Base-by-base conservation (phyloP, 129 eudicot genomes). In the Kitagawia praeruptora region DNA sequence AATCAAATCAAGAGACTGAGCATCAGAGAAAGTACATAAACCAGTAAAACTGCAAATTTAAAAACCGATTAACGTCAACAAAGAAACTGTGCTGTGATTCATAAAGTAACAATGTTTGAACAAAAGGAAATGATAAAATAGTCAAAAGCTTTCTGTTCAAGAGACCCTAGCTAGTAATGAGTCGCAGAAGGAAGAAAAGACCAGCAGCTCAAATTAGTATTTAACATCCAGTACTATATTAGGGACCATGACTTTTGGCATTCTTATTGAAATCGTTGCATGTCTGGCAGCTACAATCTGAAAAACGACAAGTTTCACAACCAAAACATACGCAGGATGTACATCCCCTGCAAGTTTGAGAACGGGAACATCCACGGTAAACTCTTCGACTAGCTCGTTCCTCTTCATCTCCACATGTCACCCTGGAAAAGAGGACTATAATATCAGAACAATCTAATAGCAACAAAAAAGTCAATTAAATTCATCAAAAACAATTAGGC, bases 281-380 rank as follows among this genome's bases (percentile, higher is more conserved):
- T 0, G 88, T 86, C 85, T 89, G 95, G 80, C 97, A 92, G 58
- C 76, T 69, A 70, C 97, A 92, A 63, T 88, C 96, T 1, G 89
- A 84, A 70, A 92, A 92, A 4, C 97, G 91, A 79, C 97, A 92
- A 34, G 77, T 82, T 25, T 83, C 86, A 38, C 97, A 92, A 61
- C 97, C 96, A 63, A 92, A 89, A 80, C 97, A 92, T 39, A 92
- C 97, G 45, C 97, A 92, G 18, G 92, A 85, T 1, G 94, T 89
- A 87, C 97, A 92, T 44, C 97, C 97, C 75, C 80, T 80, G 80
- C 97, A 92, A 21, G 89, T 88, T 42, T 88, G 90, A 71, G 87
- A 80, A 28, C 86, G 83, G 13, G 80, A 73, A 81, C 97, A 92
- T 3, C 96, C 97, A 78, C 90, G 85, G 75, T 88, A 88, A 39